phyloP scores from a whole-genome alignment of 176 grass and related monocot species.

The maize (Zea mays) region DNA sequence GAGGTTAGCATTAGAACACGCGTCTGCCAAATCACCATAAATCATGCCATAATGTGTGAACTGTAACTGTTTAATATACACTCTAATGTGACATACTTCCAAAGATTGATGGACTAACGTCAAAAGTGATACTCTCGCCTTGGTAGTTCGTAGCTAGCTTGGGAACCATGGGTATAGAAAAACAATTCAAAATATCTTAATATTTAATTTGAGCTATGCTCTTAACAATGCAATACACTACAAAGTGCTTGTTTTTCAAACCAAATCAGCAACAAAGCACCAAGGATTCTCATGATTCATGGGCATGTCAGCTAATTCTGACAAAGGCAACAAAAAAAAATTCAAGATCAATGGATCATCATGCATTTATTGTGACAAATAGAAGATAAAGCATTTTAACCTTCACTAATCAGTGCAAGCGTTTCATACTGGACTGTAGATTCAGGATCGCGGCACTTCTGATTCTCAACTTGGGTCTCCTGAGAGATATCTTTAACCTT shows the following conservation, averaged over 20 bases:
- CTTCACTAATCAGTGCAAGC: slow-evolving; percentile 38
- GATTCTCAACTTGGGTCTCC: slow-evolving; percentile 31
- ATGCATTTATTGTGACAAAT: slow-evolving; percentile 1
- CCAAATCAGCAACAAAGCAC: neutral
- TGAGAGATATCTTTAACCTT: too few species aligned
- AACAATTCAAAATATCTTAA: neutral
- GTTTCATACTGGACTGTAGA: slow-evolving; percentile 54
- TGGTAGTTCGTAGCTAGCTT: neutral
- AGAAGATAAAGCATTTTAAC: slow-evolving; percentile 36
- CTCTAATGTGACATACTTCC: slow-evolving; percentile 5
- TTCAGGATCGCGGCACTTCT: slow-evolving; percentile 14
- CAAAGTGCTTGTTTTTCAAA: neutral
- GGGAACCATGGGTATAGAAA: neutral
- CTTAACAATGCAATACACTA: slow-evolving; percentile 7
- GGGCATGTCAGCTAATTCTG: slow-evolving; percentile 1
- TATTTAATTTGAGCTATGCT: neutral
- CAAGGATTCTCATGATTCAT: neutral
- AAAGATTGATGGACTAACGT: neutral
- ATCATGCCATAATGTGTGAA: slow-evolving; percentile 4
- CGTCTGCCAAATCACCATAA: neutral
- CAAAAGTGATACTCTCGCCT: neutral
- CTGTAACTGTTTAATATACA: neutral
- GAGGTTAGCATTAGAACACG: neutral
- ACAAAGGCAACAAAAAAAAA: slow-evolving; percentile 4
- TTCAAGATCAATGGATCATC: slow-evolving; percentile 11